A percentile compares a stretch with the other conserved stretches of the same genome.
Evolutionary conservation across 352 stramenopile genomes (phyloP).

Genomic region (Phytophthora sojae): DNA sequence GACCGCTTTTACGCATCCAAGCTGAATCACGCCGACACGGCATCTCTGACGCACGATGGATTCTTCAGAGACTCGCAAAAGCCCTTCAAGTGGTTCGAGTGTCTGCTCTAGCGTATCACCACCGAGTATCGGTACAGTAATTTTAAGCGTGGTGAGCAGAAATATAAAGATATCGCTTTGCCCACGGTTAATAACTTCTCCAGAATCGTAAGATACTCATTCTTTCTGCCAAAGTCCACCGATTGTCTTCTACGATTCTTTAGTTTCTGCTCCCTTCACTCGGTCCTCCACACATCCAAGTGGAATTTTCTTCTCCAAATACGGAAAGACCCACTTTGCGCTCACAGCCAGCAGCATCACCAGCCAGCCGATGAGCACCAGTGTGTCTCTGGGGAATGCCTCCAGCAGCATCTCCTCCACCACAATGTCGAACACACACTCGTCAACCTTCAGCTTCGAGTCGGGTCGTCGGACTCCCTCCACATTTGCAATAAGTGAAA

Average conservation of each 20-base stretch:
- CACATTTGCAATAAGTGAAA: conserved; percentile 54
- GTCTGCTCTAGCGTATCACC: conserved; percentile 13
- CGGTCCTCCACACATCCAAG: conserved; percentile 53
- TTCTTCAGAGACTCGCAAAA: conserved; percentile 34
- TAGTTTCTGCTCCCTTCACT: neutral
- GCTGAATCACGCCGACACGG: conserved; percentile 48
- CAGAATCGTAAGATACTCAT: no score
- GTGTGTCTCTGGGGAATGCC: conserved; percentile 58
- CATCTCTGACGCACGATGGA: conserved; percentile 44
- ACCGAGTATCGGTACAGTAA: no score
- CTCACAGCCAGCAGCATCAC: conserved; percentile 48
- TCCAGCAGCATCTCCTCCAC: conserved; percentile 73
- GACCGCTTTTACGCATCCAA: conserved; percentile 36
- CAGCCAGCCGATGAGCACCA: conserved; percentile 68
- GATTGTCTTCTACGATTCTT: neutral
- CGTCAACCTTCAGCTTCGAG: conserved; percentile 31
- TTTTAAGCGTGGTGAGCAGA: no score
- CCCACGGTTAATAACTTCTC: no score
- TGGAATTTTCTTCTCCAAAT: conserved; percentile 59
- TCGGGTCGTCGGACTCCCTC: conserved; percentile 61
- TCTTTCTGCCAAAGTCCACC: no score
- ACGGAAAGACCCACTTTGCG: conserved; percentile 51
- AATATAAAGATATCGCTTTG: no score
- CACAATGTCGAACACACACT: conserved; percentile 79
- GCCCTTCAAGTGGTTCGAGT: conserved; percentile 50